Conservation (phyloP, 208 protist species). For the Entamoeba moshkovskii region DNA sequence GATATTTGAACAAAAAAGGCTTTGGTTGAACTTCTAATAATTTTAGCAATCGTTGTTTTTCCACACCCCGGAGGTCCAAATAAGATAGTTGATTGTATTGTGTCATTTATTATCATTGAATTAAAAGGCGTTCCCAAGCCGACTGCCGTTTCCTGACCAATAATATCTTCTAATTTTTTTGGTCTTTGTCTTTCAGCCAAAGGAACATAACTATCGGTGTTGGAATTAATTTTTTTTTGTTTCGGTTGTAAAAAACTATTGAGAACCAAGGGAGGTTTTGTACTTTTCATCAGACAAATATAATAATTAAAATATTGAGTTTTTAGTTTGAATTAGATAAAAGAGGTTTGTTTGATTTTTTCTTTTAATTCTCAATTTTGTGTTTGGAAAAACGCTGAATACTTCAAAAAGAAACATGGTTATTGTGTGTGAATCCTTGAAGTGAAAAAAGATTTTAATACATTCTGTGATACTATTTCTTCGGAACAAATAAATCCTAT, state of each 20-base stretch:
- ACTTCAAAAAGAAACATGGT: too few species aligned
- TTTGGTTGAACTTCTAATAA: constrained; percentile 19
- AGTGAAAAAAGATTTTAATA: background rate
- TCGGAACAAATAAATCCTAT: background rate
- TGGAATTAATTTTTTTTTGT: too few species aligned
- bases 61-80: constrained; percentile 46
- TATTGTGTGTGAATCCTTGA: background rate
- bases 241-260: too few species aligned
- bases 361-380: too few species aligned
- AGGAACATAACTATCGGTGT: too few species aligned
- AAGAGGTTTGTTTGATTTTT: too few species aligned
- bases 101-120: background rate
- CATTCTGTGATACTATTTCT: background rate
- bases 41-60: constrained; percentile 43
- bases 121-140: background rate
- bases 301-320: too few species aligned
- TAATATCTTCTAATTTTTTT: background rate
- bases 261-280: too few species aligned
- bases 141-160: background rate
- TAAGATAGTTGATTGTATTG: constrained; percentile 28
- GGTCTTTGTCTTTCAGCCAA: constrained; percentile 2
- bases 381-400: too few species aligned
- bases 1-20: constrained; percentile 22
- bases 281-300: too few species aligned
- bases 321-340: too few species aligned